These are phyloP conservation scores for Oemleria cerasiformis DNA, from an alignment of 306 rosid genomes.

Conservation along the genomic window DNA sequence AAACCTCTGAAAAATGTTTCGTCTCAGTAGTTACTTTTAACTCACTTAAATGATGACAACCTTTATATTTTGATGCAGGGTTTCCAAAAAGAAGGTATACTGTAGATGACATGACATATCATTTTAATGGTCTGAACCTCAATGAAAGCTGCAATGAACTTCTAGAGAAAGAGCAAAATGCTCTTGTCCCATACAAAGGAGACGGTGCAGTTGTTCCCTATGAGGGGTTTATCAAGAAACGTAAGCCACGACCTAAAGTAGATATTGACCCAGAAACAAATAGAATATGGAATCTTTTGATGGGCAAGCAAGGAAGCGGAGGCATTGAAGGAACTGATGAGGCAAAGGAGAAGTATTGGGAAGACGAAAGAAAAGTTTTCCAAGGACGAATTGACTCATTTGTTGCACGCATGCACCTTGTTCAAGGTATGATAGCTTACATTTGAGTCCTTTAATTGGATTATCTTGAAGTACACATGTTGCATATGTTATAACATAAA, in stretches of 20 bases:
- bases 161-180: slow-evolving; percentile 41
- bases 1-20: not conserved
- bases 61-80: slow-evolving; percentile 52
- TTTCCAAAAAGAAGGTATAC: slow-evolving; percentile 20
- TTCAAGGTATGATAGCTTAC: slow-evolving; percentile 67
- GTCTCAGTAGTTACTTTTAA: not conserved
- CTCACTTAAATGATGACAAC: slow-evolving; percentile 6
- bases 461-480: slow-evolving; percentile 15
- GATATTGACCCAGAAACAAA: slow-evolving; percentile 87
- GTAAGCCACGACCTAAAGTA: slow-evolving; percentile 71
- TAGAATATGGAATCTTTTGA: slow-evolving; percentile 85
- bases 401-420: slow-evolving; percentile 96
- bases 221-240: slow-evolving; percentile 47
- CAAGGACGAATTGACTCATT: slow-evolving; percentile 83
- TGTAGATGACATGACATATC: slow-evolving; percentile 43
- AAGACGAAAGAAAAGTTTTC: slow-evolving; percentile 76
- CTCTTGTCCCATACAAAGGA: slow-evolving; percentile 67
- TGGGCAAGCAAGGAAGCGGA: slow-evolving; percentile 69
- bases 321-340: slow-evolving; percentile 48
- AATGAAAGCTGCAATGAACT: slow-evolving; percentile 34
- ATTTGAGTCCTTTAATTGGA: slow-evolving; percentile 20
- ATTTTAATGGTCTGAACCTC: slow-evolving; percentile 46
- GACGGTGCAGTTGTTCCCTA: slow-evolving; percentile 60
- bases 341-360: slow-evolving; percentile 87
- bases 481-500: slow-evolving; percentile 12